Evolutionary conservation across 2,329 filamentous ascomycete species (phyloP).

Genomic region (Xylariaceae sp.): DNA sequence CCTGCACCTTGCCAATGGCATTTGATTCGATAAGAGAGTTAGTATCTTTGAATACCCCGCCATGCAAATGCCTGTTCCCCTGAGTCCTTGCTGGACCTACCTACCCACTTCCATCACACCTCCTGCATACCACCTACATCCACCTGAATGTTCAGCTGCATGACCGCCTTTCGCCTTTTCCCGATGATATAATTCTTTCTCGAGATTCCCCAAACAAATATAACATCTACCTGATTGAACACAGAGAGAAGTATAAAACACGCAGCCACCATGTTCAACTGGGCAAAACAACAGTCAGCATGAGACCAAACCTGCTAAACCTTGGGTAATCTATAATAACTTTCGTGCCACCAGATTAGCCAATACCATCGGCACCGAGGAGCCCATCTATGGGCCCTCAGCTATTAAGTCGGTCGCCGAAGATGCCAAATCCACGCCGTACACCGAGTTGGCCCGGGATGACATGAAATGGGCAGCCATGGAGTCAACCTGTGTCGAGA

Average conservation of each 20-base stretch:
- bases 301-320: constrained; percentile 12
- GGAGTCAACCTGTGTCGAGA: constrained; percentile 88
- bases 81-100: too few relatives aligned
- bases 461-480: constrained; percentile 79
- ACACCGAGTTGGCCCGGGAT: constrained; percentile 71
- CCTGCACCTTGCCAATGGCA: too few relatives aligned
- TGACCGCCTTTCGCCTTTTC: constrained; percentile 1
- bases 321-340: constrained; percentile 20
- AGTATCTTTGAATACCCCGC: too few relatives aligned
- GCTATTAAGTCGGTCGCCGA: constrained; percentile 83
- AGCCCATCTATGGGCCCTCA: constrained; percentile 88
- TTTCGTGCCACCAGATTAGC: constrained; percentile 46
- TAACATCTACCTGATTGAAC: too few relatives aligned
- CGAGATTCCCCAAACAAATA: not conserved
- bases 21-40: too few relatives aligned
- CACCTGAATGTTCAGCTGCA: not conserved
- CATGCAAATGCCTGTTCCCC: too few relatives aligned
- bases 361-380: constrained; percentile 89
- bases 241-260: too few relatives aligned
- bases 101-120: too few relatives aligned
- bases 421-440: constrained; percentile 73
- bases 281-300: constrained; percentile 84
- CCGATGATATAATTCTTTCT: constrained; percentile 6
- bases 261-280: constrained; percentile 71
- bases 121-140: too few relatives aligned